Conservation (phyloP, 768 basidiomycete species). For the Tulasnella sp. region DNA sequence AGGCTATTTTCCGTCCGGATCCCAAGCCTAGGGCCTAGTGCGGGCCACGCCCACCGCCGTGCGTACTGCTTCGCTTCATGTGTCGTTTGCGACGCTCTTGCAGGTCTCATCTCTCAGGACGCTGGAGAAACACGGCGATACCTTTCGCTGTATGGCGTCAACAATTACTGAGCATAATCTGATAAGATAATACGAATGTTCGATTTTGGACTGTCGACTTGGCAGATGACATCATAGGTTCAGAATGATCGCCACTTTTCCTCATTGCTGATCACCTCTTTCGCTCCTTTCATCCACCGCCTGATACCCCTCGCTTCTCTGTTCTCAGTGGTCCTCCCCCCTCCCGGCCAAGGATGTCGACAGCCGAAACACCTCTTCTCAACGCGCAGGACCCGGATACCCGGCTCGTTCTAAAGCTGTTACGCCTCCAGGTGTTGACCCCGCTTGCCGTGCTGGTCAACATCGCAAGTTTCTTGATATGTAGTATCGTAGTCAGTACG, state of each 20-base stretch:
- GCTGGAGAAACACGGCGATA: no score
- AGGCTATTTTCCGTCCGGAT: background rate
- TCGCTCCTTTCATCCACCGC: background rate
- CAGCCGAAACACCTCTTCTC: constrained; percentile 22
- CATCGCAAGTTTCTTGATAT: constrained; percentile 71
- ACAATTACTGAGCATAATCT: background rate
- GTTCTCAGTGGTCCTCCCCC: background rate
- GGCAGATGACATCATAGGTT: background rate
- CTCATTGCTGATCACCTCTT: background rate
- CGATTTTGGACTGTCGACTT: constrained; percentile 4
- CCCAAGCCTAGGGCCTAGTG: background rate
- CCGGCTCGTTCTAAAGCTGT: constrained; percentile 38
- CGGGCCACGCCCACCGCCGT: background rate
- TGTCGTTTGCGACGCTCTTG: no score
- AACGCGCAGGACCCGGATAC: constrained; percentile 21
- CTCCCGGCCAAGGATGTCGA: constrained; percentile 18
- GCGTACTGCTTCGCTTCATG: no score
- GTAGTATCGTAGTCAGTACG: constrained; percentile 67
- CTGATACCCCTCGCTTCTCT: background rate
- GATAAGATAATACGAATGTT: background rate
- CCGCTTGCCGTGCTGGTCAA: constrained; percentile 83
- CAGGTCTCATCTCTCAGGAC: no score
- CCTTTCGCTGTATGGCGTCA: no score
- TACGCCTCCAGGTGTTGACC: constrained; percentile 81
- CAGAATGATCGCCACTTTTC: constrained; percentile 23